Percentiles rank a stretch among this genome's conserved stretches.
phyloP scores from a whole-genome alignment of 169 alveolate species.

The Fabrea salina region DNA sequence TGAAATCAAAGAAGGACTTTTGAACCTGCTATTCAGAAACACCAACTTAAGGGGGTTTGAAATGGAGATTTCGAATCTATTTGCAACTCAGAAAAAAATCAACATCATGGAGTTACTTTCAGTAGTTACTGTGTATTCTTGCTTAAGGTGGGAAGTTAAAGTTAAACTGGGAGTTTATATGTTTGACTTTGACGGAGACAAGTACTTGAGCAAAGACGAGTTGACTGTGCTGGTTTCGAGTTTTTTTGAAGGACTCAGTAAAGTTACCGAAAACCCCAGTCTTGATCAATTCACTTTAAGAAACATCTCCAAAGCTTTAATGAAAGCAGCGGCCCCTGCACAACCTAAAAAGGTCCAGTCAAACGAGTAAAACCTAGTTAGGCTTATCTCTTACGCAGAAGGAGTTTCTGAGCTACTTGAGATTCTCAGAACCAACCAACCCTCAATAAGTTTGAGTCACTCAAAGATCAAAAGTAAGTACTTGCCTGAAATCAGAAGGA shows the following conservation, averaged over 20 bases:
- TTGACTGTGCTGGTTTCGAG: not conserved
- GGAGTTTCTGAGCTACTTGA: too few relatives aligned
- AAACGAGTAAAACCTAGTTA: too few relatives aligned
- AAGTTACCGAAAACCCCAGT: not conserved
- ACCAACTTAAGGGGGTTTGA: not conserved
- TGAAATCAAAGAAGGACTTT: not conserved
- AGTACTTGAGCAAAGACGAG: not conserved
- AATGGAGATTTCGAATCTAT: not conserved
- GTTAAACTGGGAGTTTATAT: not conserved
- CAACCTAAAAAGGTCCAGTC: too few relatives aligned
- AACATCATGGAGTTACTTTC: constrained; percentile 11
- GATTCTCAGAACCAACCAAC: too few relatives aligned
- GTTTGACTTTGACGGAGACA: constrained; percentile 1
- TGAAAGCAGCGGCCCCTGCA: too few relatives aligned
- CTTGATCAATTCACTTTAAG: too few relatives aligned
- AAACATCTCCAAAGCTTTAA: too few relatives aligned
- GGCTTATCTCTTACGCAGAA: too few relatives aligned
- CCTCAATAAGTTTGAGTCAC: too few relatives aligned
- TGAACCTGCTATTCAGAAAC: not conserved
- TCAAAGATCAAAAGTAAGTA: too few relatives aligned
- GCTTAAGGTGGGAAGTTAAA: not conserved
- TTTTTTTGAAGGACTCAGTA: not conserved
- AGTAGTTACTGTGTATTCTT: not conserved
- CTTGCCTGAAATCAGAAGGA: too few relatives aligned
- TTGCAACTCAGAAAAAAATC: not conserved